phyloP scores from a whole-genome alignment of 2,329 filamentous ascomycete species.

The Colletotrichum euphorbiae region DNA sequence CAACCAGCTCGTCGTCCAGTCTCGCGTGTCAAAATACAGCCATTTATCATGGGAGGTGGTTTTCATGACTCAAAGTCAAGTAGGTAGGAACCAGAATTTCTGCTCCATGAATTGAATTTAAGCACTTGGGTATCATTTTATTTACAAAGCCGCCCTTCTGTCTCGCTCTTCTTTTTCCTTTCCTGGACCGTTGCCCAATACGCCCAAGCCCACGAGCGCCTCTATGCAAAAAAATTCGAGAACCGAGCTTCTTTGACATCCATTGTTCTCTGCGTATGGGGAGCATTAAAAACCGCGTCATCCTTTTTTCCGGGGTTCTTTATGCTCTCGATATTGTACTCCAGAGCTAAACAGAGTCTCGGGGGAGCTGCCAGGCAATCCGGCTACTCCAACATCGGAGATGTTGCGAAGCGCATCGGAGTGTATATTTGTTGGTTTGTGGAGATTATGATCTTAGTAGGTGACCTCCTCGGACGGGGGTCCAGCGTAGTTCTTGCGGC shows the following conservation, averaged over 20 bases:
- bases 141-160: conserved; percentile 29
- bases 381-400: not conserved
- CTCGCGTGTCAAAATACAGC: not conserved
- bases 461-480: conserved; percentile 62
- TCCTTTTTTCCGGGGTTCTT: not conserved
- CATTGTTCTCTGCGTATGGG: conserved; percentile 25
- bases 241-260: not conserved
- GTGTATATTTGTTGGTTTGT: not conserved
- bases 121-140: conserved; percentile 39
- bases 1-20: not conserved
- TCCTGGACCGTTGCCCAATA: conserved; percentile 14
- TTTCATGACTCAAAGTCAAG: rapidly evolving
- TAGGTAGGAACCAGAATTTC: not conserved
- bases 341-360: not conserved
- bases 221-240: not conserved
- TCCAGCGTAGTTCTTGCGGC: conserved; percentile 75
- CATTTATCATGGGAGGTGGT: not conserved
- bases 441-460: conserved; percentile 6
- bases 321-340: not conserved
- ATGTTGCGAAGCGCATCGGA: not conserved
- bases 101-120: conserved; percentile 22
- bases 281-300: not conserved
- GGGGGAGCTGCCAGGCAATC: not conserved
- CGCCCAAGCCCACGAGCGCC: conserved; percentile 29
- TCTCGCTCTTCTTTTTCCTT: conserved; percentile 9